Base-by-base conservation (phyloP, 2,329 filamentous ascomycete species). In the Pseudogymnoascus sp. region DNA sequence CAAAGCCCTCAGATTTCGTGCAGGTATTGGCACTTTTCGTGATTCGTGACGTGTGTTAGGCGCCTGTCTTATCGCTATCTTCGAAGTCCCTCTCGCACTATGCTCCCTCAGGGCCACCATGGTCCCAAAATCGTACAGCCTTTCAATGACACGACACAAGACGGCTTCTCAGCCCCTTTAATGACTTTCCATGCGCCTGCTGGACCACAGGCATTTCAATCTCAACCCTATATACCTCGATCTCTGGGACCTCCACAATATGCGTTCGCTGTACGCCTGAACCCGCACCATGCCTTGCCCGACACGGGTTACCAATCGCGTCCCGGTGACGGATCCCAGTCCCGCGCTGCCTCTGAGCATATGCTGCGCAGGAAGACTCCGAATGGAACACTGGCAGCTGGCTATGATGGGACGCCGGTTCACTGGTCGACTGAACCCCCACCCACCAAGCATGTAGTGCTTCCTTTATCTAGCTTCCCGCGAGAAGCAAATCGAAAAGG, bases 281-380 rank as follows among this genome's bases (percentile, higher is more conserved):
- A 59, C 58, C 29, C 42, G 29, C 25, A 36, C 18, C 61, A 61
- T 37, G 58, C 36, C 36, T 25, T 36, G 33, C 45, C 42, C 27
- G 58, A 42, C 15, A 42, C 36, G 21, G 61, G 48, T 27, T 35
- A 55, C 59, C 27, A 37, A 60, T 37, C 35, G 27, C 61, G 61
- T 55, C 48, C 48, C 15, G 48, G 42, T 60, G 27, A 63, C 37
- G 58, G n/a, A 29, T 42, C 58, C 71, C 58, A 64, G 69, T 64
- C 67, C 71, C 59, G 18, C n/a, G 60, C 18, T 12, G 66, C 67
- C 7, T 66, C 69, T n/a, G 91, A 96, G 73, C 87, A 96, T 73
- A 89, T 90, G 68, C 79, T 97, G 62, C 86, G 93, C 67, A 85
- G 93, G 67, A 97, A 97, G 75, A 97, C 93, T 7, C 94, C 93